Conservation (phyloP, 2,329 filamentous ascomycete genomes). For the Alternaria dauci region DNA sequence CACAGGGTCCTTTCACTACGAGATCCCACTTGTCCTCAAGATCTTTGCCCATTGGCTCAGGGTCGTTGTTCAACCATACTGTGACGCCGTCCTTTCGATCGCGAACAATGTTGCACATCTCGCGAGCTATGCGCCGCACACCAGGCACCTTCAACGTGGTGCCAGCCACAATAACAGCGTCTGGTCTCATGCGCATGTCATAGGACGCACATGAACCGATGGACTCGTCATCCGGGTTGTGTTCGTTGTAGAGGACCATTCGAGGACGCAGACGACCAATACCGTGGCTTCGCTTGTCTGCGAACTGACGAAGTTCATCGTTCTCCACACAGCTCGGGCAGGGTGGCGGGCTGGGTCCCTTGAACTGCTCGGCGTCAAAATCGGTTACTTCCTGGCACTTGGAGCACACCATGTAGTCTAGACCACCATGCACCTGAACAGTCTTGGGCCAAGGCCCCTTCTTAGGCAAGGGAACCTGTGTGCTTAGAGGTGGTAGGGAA, state of each 20-base stretch:
- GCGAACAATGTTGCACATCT: slow-evolving; percentile 88
- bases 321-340: slow-evolving; percentile 77
- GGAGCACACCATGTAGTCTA: slow-evolving; percentile 96
- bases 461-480: slow-evolving; percentile 78
- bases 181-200: slow-evolving; percentile 84
- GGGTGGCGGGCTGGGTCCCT: slow-evolving; percentile 81
- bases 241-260: slow-evolving; percentile 97
- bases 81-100: slow-evolving; percentile 83
- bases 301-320: slow-evolving; percentile 78
- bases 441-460: slow-evolving; percentile 94
- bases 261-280: slow-evolving; percentile 88
- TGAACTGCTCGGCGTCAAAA: slow-evolving; percentile 81
- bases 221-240: slow-evolving; percentile 94
- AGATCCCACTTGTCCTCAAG: slow-evolving; percentile 95
- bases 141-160: slow-evolving; percentile 96
- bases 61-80: slow-evolving; percentile 92
- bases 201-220: slow-evolving; percentile 90
- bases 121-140: slow-evolving; percentile 85
- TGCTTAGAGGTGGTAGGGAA: slow-evolving; percentile 78
- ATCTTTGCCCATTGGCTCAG: slow-evolving; percentile 81
- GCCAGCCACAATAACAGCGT: slow-evolving; percentile 92
- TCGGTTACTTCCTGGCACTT: slow-evolving; percentile 82
- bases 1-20: slow-evolving; percentile 84
- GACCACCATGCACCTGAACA: slow-evolving; percentile 89
- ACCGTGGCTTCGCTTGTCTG: slow-evolving; percentile 90